These are phyloP conservation scores for Fusarium caatingaense DNA, from an alignment of 2,329 filamentous ascomycete genomes.

Conservation along the genomic window DNA sequence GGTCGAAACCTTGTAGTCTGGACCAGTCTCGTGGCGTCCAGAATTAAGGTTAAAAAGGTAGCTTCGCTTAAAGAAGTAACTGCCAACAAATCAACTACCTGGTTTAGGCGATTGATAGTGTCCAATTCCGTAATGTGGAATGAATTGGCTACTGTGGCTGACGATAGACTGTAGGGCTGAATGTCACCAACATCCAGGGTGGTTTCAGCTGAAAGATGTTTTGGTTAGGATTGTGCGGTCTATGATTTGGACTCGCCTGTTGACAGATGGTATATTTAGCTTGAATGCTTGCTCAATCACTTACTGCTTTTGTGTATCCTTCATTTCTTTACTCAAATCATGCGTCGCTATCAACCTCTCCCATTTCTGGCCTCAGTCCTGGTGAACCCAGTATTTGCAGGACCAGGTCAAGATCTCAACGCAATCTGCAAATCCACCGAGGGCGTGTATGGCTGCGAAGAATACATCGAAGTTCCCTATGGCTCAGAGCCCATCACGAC, in stretches of 20 bases:
- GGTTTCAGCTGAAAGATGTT: constrained; percentile 8
- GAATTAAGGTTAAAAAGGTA: constrained; percentile 25
- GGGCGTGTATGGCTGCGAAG: constrained; percentile 28
- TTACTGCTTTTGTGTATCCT: accelerated
- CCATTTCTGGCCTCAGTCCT: not conserved
- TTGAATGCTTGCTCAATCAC: not conserved
- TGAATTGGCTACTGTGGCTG: constrained; percentile 14
- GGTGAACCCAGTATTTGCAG: not conserved
- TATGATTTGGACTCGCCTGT: not conserved
- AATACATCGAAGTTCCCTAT: constrained; percentile 15
- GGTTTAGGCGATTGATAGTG: not conserved
- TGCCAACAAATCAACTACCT: constrained; percentile 5
- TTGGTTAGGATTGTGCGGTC: not conserved
- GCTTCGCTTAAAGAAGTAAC: not conserved
- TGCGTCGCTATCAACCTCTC: not conserved
- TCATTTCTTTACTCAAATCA: accelerated
- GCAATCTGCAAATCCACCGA: constrained; percentile 26
- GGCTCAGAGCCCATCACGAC: constrained; percentile 23
- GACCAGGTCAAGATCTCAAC: constrained; percentile 21
- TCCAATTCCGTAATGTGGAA: not conserved
- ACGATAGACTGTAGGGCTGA: not conserved
- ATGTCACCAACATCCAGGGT: not conserved
- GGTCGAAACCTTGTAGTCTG: not conserved
- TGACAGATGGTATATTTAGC: not conserved
- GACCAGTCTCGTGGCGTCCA: constrained; percentile 9